Evolutionary conservation across 2,329 filamentous ascomycete species (phyloP), one percentile per base, ranked within the genome.

Genomic region (Basipetospora chlamydospora): DNA sequence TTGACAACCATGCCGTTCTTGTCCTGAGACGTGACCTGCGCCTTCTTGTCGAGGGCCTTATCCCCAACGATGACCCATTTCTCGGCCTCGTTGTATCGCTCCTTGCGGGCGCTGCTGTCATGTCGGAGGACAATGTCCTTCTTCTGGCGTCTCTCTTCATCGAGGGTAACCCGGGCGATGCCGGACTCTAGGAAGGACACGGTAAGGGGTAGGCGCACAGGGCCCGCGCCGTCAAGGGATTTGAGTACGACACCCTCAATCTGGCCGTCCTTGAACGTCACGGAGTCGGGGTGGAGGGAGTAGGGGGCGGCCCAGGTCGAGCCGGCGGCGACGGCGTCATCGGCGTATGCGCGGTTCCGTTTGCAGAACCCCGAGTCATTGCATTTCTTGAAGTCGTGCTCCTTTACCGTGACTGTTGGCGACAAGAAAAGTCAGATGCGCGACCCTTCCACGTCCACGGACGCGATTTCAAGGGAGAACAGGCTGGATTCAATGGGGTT

Each of bases 341-440:
- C 87, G 53, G 90, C 90, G 54, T 82, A 87, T 26, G 74, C 81
- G 55, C 90, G 77, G 61, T 96, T 96, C 45, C 90, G 82, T 55
- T 86, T 90, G 63, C 90, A 98, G 65, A 98, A 98, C 49, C 90
- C 90, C 4, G 88, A 90, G 55, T 98, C 88, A 46, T 81, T 65
- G 63, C 90, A 98, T 49, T 81, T 94, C 55, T 96, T 98, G 70
- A 96, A 98, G 57, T 93, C 87, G 50, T 94, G 77, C 54, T 94
- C 81, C 63, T 98, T 98, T 36, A 98, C 90, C 49, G 73, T 68
- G 45, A 73, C 86, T 93, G 46, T 21, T 23, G 21, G 31, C 41
- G 39, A 16, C 34, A n/a, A 20, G 22, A 23, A 23, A 23, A 23
- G 6, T 23, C 22, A n/a, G n/a, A n/a, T n/a, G n/a, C n/a, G n/a